phyloP scores from a whole-genome alignment of 805 yeast species.

The Candida multigemmis region DNA sequence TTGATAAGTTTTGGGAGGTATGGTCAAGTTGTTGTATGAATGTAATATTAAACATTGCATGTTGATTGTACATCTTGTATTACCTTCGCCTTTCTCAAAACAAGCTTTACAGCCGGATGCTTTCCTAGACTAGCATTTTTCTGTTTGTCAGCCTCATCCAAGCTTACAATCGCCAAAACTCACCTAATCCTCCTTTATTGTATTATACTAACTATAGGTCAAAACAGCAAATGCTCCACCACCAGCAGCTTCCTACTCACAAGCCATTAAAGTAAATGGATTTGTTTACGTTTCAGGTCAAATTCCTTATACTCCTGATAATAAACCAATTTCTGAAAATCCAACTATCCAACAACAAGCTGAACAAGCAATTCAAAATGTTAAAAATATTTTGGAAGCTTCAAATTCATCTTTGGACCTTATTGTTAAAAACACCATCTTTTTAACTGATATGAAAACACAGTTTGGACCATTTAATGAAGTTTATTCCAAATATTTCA shows the following conservation, averaged over 20 bases:
- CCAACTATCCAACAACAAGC: conserved; percentile 65
- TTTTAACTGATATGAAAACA: conserved; percentile 77
- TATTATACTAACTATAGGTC: conserved; percentile 33
- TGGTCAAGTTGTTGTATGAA: too few species aligned
- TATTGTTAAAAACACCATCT: conserved; percentile 81
- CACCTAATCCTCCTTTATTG: too few species aligned
- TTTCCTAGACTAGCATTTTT: too few species aligned
- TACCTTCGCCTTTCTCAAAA: too few species aligned
- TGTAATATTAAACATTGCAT: too few species aligned
- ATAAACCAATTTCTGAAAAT: conserved; percentile 65
- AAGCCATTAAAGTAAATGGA: conserved; percentile 86
- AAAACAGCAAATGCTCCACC: conserved; percentile 80
- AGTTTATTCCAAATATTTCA: conserved; percentile 75
- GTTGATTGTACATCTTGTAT: too few species aligned
- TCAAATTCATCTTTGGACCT: conserved; percentile 78
- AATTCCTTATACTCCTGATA: conserved; percentile 80
- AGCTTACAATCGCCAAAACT: neutral
- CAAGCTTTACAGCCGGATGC: too few species aligned
- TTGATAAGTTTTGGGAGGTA: too few species aligned
- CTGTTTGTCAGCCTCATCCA: too few species aligned
- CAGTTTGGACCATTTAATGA: conserved; percentile 79
- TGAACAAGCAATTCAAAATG: conserved; percentile 64
- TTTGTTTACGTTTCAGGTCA: conserved; percentile 92
- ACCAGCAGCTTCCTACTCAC: conserved; percentile 95
- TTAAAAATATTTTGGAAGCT: conserved; percentile 66